phyloP scores from a whole-genome alignment of 1,284 basidiomycete genomes.

The Apiotrichum akiyoshidainum region DNA sequence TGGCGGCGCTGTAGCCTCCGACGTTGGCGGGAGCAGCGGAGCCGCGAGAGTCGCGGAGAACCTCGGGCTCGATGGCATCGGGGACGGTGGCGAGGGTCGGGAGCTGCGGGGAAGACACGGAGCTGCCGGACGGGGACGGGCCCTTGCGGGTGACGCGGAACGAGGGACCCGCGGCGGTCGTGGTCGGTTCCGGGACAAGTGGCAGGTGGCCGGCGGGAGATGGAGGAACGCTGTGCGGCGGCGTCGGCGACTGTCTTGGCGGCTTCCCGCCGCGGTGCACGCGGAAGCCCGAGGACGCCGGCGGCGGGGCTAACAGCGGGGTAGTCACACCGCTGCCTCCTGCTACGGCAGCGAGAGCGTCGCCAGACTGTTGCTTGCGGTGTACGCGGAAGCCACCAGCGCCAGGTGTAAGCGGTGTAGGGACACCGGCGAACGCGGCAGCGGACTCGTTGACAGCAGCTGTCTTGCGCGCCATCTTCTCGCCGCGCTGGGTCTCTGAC shows the following conservation, averaged over 20 bases:
- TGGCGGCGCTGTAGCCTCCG: conserved; percentile 5
- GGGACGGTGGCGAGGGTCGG: not conserved
- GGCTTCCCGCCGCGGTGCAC: not conserved
- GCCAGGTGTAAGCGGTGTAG: conserved; percentile 18
- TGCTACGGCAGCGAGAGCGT: not conserved
- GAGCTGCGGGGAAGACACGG: not conserved
- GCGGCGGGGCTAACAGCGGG: conserved; percentile 5
- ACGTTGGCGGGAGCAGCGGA: not conserved
- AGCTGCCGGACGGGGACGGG: not conserved
- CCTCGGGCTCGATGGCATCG: not conserved
- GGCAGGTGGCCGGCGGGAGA: not conserved
- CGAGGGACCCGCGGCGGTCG: not conserved
- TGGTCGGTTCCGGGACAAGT: not conserved
- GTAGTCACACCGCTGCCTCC: not conserved
- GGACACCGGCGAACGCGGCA: conserved; percentile 41
- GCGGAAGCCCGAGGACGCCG: not conserved
- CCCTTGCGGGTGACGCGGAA: conserved; percentile 8
- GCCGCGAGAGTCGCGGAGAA: no score
- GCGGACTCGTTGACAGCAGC: conserved; percentile 40
- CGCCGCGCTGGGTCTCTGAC: conserved; percentile 30
- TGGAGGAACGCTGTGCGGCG: not conserved
- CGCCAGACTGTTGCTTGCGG: conserved; percentile 5
- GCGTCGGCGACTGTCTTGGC: not conserved
- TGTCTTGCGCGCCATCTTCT: conserved; percentile 45
- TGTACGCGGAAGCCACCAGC: conserved; percentile 9